These are phyloP conservation scores for Phragmites australis DNA, from an alignment of 176 grass and related monocot genomes.

Conservation along the genomic window DNA sequence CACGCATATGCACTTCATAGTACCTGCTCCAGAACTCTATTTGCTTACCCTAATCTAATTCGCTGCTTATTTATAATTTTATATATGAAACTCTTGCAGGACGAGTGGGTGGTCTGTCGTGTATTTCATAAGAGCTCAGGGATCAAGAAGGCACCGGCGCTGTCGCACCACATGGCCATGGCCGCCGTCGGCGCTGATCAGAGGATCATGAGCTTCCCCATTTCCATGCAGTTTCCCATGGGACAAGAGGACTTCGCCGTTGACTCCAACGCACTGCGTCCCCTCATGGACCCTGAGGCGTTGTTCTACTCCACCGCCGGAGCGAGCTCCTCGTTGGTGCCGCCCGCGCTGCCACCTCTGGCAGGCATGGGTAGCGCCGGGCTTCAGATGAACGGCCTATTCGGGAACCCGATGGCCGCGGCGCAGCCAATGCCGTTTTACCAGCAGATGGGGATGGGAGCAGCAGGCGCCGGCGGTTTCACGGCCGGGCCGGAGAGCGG, in stretches of 20 bases:
- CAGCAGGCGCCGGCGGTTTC: background rate
- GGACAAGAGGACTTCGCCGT: background rate
- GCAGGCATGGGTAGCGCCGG: background rate
- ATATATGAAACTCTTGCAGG: slow-evolving; percentile 23
- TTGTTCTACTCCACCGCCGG: background rate
- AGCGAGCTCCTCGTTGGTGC: background rate
- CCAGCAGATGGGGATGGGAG: background rate
- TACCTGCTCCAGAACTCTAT: background rate
- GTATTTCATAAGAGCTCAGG: slow-evolving; percentile 58
- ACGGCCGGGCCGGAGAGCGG: background rate
- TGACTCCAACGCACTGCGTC: background rate
- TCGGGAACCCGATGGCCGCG: background rate
- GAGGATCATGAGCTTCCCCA: background rate
- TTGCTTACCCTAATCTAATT: background rate
- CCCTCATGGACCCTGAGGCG: background rate
- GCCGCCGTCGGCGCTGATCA: accelerated
- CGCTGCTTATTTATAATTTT: background rate
- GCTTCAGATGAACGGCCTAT: background rate
- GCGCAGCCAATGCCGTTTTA: background rate
- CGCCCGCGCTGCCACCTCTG: background rate
- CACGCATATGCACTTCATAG: background rate
- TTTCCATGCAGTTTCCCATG: background rate
- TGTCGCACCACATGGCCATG: background rate
- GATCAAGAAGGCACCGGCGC: background rate
- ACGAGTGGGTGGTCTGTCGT: slow-evolving; percentile 61